Conservation (phyloP, 805 yeast species). For the Hanseniaspora osmophila region DNA sequence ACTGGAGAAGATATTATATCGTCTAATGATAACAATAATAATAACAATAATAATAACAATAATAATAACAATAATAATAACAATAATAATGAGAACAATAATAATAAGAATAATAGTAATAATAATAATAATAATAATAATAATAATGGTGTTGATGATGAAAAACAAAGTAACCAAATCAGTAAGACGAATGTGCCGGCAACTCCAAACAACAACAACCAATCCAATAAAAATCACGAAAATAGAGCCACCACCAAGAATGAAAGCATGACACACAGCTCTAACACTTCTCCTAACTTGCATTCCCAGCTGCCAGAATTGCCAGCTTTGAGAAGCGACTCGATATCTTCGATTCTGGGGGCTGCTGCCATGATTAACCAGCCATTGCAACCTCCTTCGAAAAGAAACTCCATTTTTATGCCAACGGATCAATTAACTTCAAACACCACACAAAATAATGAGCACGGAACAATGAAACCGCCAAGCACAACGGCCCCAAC, state of each 20-base stretch:
- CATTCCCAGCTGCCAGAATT: not conserved
- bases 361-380: constrained; percentile 8
- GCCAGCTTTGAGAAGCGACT: constrained; percentile 7
- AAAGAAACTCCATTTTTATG: constrained; percentile 16
- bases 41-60: not conserved
- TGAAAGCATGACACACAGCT: constrained; percentile 8
- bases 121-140: too few species aligned
- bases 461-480: constrained; percentile 12
- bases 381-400: constrained; percentile 10
- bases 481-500: constrained; percentile 7
- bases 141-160: too few species aligned
- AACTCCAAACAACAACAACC: not conserved
- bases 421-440: constrained; percentile 15
- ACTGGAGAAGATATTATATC: not conserved
- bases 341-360: constrained; percentile 5
- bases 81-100: not conserved
- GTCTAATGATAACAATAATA: not conserved
- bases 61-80: not conserved
- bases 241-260: constrained; percentile 8
- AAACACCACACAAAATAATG: constrained; percentile 7
- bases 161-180: not conserved
- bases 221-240: constrained; percentile 4
- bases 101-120: not conserved
- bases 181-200: constrained; percentile 3
- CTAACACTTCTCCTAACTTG: not conserved